These are phyloP conservation scores for Mortierella sp. DNA, from an alignment of 371 early-diverging fungal genomes.

Conservation along the genomic window DNA sequence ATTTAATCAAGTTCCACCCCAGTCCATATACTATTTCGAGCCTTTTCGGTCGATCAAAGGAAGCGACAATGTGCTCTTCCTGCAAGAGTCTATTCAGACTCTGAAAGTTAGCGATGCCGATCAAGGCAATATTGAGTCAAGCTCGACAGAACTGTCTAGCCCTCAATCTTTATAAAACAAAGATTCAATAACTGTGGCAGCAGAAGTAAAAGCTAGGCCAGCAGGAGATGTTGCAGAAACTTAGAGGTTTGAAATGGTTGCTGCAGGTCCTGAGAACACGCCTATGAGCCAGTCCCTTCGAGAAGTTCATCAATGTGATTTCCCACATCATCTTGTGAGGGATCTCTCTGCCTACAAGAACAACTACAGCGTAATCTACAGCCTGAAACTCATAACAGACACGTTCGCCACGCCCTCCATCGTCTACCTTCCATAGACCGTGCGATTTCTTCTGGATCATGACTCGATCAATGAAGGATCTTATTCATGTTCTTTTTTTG, in stretches of 20 bases:
- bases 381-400: too few species aligned
- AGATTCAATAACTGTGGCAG: not conserved
- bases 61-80: constrained; percentile 16
- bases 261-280: constrained; percentile 46
- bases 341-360: too few species aligned
- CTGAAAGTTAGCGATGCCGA: constrained; percentile 5
- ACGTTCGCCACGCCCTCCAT: too few species aligned
- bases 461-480: too few species aligned
- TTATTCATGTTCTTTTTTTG: too few species aligned
- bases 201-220: not conserved
- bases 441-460: too few species aligned
- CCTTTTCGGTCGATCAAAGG: constrained; percentile 25
- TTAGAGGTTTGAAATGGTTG: constrained; percentile 36
- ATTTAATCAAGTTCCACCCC: constrained; percentile 42
- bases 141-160: not conserved
- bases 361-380: too few species aligned
- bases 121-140: not conserved
- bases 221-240: not conserved
- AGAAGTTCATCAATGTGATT: constrained; percentile 9
- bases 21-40: constrained; percentile 35
- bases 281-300: constrained; percentile 43
- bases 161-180: not conserved
- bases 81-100: constrained; percentile 42
- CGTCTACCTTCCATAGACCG: too few species aligned
- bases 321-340: constrained; percentile 2